Evolutionary conservation across 1,139 yeast genomes (phyloP), one percentile per base, ranked within the genome.

Genomic region (Saccharomycopsis hybrid): DNA sequence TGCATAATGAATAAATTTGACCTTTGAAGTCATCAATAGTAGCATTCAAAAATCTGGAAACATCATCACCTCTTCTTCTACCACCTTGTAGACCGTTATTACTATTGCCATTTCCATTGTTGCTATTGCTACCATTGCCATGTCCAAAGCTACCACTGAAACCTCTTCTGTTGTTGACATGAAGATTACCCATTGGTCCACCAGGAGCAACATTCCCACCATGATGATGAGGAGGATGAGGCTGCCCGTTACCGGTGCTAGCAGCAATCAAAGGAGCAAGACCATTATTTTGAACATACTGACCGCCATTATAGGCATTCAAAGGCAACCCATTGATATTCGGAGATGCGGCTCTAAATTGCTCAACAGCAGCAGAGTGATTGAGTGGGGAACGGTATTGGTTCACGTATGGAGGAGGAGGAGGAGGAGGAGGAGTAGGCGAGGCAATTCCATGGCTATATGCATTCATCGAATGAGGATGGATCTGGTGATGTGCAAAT

Each of bases 1-100:
- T 86, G 62, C 97, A 88, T 53, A 92, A 71, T 0, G 82, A 71
- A 58, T 81, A 80, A 35, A 92, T 80, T 55, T 85, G 87, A 24
- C 86, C 88, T n/a, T 75, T 69, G 61, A 83, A 81, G 56, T 81
- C 82, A 46, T 80, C 85, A 54, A 86, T 67, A 52, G 76, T 76
- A 18, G 87, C 85, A 55, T 74, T 71, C 5, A 73, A 71, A 56
- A 69, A 77, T 51, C 71, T 67, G 54, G 68, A 57, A 1, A 74
- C 72, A 59, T 71, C 75, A 54, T 71, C 75, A 44, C 72, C 72
- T 51, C 70, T 65, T 53, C 54, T 59, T 47, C 68, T 56, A n/a
- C n/a, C n/a, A n/a, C n/a, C n/a, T n/a, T n/a, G n/a, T n/a, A n/a
- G n/a, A n/a, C n/a, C n/a, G n/a, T n/a, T n/a, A n/a, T n/a, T n/a